Conservation (phyloP, 176 grass and related monocot species). For the Triticum dicoccoides region DNA sequence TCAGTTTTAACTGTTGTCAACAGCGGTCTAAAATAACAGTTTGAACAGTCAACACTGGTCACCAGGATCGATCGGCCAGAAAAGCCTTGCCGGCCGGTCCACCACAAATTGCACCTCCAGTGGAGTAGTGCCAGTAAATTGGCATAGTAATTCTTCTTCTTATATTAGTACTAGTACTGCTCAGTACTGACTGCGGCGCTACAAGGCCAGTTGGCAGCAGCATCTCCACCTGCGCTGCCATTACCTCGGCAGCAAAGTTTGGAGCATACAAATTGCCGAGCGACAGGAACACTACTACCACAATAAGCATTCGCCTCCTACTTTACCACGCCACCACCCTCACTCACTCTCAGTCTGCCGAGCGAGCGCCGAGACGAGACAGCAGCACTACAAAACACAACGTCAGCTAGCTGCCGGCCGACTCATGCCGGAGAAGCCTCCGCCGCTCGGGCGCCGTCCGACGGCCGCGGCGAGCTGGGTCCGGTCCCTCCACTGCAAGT, state of each 20-base stretch:
- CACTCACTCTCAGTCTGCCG: not conserved
- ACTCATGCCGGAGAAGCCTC: constrained; percentile 36
- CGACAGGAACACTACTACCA: not conserved
- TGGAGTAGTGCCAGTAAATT: not conserved
- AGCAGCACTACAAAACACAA: not conserved
- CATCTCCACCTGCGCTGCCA: constrained; percentile 19
- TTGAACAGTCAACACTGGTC: not conserved
- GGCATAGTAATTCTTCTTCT: not conserved
- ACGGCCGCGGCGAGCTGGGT: constrained; percentile 71
- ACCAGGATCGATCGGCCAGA: not conserved
- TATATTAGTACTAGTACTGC: not conserved
- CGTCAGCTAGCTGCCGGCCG: not conserved
- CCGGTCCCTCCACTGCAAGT: constrained; percentile 83
- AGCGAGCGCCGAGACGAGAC: not conserved
- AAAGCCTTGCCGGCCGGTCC: not conserved
- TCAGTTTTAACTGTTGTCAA: not conserved
- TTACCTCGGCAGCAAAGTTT: constrained; percentile 5
- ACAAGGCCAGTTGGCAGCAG: constrained; percentile 24
- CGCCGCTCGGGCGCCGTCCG: constrained; percentile 29
- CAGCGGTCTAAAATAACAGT: not conserved
- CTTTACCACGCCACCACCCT: not conserved
- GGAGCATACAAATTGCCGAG: constrained; percentile 18
- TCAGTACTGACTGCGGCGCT: not conserved
- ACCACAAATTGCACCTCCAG: not conserved
- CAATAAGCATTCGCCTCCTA: not conserved